Percentiles rank a stretch among this genome's conserved stretches.
Conservation (phyloP, 352 stramenopile genomes). For the Phytophthora europaea region DNA sequence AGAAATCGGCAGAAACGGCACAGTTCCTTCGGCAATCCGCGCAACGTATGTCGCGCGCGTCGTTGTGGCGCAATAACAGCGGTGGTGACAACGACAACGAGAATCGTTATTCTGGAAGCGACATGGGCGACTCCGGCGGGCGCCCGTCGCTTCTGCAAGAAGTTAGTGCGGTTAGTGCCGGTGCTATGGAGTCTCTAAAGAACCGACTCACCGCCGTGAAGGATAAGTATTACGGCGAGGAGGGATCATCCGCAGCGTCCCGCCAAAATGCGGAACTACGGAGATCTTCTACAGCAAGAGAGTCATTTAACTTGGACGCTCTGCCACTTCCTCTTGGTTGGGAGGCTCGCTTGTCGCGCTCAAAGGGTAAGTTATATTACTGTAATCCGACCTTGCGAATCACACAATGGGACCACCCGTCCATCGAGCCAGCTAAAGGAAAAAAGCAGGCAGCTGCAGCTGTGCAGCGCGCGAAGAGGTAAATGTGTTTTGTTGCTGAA, state of each 20-base stretch:
- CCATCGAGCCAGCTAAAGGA: conserved; percentile 62
- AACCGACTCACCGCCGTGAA: conserved; percentile 78
- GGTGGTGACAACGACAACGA: conserved; percentile 49
- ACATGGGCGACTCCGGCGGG: conserved; percentile 51
- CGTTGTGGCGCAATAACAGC: conserved; percentile 63
- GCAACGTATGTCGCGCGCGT: conserved; percentile 67
- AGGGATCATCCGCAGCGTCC: conserved; percentile 26
- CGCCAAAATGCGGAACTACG: conserved; percentile 21
- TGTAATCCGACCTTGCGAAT: conserved; percentile 79
- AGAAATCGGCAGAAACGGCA: conserved; percentile 81
- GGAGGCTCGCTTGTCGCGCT: conserved; percentile 83
- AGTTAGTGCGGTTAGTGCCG: conserved; percentile 58
- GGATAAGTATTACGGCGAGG: conserved; percentile 84
- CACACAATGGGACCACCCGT: conserved; percentile 89
- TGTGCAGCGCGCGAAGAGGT: conserved; percentile 52
- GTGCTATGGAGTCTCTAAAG: conserved; percentile 82
- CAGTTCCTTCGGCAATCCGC: conserved; percentile 84
- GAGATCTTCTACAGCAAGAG: conserved; percentile 35
- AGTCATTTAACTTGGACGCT: conserved; percentile 78
- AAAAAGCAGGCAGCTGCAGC: conserved; percentile 65
- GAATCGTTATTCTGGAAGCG: conserved; percentile 63
- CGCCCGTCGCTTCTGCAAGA: conserved; percentile 77
- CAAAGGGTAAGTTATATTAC: conserved; percentile 90
- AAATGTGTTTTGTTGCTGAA: background rate
- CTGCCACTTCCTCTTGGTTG: conserved; percentile 81